Percentiles rank a stretch among this genome's conserved stretches.
Conservation (phyloP, 139 green algal species). For the Chlamydomonas incerta region DNA sequence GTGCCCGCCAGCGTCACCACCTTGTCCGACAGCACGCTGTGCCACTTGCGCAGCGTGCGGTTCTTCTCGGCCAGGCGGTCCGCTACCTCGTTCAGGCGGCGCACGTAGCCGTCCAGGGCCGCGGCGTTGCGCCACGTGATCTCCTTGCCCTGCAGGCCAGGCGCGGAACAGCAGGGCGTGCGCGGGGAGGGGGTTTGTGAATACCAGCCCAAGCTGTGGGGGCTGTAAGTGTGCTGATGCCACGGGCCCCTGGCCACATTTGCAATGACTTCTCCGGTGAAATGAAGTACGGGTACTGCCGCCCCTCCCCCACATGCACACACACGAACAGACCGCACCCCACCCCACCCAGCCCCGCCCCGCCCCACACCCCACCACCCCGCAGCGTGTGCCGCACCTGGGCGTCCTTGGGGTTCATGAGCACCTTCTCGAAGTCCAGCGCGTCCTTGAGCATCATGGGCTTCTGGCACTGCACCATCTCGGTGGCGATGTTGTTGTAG, state of each 20-base stretch:
- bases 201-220: too few species aligned
- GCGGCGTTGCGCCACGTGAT: constrained; percentile 84
- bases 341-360: too few species aligned
- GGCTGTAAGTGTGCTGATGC: too few species aligned
- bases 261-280: too few species aligned
- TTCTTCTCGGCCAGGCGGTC: constrained; percentile 67
- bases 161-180: background rate
- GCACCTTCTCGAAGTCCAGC: constrained; percentile 81
- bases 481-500: constrained; percentile 86
- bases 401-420: constrained; percentile 79
- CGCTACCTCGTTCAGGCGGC: constrained; percentile 63
- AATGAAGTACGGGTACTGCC: too few species aligned
- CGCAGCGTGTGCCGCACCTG: constrained; percentile 7
- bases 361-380: too few species aligned
- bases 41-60: constrained; percentile 72
- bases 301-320: too few species aligned
- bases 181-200: too few species aligned
- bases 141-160: constrained; percentile 62
- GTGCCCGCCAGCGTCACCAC: constrained; percentile 70
- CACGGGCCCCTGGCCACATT: too few species aligned
- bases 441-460: constrained; percentile 86
- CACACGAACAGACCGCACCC: too few species aligned
- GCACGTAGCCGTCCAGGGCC: constrained; percentile 82
- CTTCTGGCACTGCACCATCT: constrained; percentile 90
- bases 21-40: constrained; percentile 64